phyloP scores from a whole-genome alignment of 352 stramenopile genomes.

The Pythium angustatum region DNA sequence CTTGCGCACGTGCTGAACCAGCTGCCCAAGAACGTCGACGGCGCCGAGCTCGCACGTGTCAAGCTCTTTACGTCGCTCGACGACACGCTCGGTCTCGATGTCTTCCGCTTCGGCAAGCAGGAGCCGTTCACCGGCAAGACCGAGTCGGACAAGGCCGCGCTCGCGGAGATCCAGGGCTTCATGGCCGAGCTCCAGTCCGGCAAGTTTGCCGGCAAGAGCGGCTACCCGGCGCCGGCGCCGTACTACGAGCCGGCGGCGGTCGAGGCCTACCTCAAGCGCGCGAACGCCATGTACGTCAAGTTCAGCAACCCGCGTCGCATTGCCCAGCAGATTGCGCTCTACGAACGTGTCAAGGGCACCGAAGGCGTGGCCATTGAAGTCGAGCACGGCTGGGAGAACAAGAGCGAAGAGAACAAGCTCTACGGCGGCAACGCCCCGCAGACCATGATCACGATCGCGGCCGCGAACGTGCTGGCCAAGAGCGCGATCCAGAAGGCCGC shows the following conservation, averaged over 20 bases:
- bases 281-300: slow-evolving; percentile 84
- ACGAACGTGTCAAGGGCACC: slow-evolving; percentile 64
- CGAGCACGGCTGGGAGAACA: slow-evolving; percentile 82
- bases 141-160: slow-evolving; percentile 55
- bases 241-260: slow-evolving; percentile 67
- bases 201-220: slow-evolving; percentile 57
- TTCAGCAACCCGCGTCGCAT: slow-evolving; percentile 79
- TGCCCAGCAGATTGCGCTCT: slow-evolving; percentile 69
- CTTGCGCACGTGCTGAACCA: slow-evolving; percentile 71
- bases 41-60: slow-evolving; percentile 71
- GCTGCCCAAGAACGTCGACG: slow-evolving; percentile 64
- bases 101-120: slow-evolving; percentile 85
- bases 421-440: slow-evolving; percentile 50
- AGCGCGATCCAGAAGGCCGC: slow-evolving; percentile 79
- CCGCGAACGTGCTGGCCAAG: slow-evolving; percentile 84
- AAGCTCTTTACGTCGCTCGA: slow-evolving; percentile 91
- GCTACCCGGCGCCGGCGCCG: slow-evolving; percentile 53
- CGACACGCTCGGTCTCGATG: slow-evolving; percentile 81
- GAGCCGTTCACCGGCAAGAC: slow-evolving; percentile 70
- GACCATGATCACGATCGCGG: slow-evolving; percentile 86
- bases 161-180: slow-evolving; percentile 60
- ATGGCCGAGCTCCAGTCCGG: slow-evolving; percentile 73
- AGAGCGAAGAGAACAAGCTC: slow-evolving; percentile 83
- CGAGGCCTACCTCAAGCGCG: slow-evolving; percentile 64
- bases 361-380: slow-evolving; percentile 78